Conservation (phyloP, 139 green algal genomes). For the Mesostigma viride region DNA sequence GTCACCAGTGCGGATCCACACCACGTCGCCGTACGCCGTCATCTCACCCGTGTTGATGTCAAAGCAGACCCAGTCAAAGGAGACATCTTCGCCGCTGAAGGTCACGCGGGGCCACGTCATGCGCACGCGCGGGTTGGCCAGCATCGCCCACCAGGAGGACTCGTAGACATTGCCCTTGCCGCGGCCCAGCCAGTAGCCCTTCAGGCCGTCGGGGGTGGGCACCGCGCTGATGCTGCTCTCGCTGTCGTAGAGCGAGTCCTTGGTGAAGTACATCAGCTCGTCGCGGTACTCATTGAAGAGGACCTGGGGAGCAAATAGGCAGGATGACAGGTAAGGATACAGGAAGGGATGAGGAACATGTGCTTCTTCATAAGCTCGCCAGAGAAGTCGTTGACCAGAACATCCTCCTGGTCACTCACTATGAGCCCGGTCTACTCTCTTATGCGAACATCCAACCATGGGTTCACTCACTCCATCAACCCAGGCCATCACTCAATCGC, state of each 20-base stretch:
- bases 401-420: too few relatives aligned
- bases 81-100: neutral
- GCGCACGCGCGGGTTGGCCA: neutral
- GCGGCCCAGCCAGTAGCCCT: neutral
- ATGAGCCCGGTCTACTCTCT: too few relatives aligned
- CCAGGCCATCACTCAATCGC: too few relatives aligned
- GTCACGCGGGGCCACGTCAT: neutral
- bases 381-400: too few relatives aligned
- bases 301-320: too few relatives aligned
- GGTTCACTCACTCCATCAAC: too few relatives aligned
- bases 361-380: too few relatives aligned
- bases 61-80: conserved; percentile 1
- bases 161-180: neutral
- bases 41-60: neutral
- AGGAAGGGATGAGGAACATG: too few relatives aligned
- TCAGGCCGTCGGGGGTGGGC: neutral
- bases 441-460: too few relatives aligned
- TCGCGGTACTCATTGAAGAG: neutral
- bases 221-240: neutral
- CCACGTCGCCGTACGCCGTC: neutral
- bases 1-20: neutral
- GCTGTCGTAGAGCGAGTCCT: neutral
- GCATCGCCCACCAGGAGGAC: neutral
- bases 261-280: conserved; percentile 3
- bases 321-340: too few relatives aligned